Percentiles rank a stretch among this genome's conserved stretches.
Conservation (phyloP, 495 filamentous ascomycete species). For the Parachaetomium inaequale region DNA sequence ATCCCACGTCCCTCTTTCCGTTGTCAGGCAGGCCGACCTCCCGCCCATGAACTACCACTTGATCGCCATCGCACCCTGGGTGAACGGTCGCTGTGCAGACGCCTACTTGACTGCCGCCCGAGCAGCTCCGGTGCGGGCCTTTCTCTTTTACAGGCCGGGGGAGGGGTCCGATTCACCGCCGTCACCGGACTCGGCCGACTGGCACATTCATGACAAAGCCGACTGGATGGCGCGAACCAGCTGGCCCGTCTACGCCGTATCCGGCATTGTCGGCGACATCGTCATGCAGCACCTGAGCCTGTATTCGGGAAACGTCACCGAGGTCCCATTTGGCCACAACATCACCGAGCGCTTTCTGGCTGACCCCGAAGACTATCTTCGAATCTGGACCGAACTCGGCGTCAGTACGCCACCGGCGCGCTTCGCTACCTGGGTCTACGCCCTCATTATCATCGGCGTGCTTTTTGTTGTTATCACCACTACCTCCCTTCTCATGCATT, state of each 20-base stretch:
- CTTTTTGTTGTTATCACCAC: conserved; percentile 61
- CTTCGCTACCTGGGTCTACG: conserved; percentile 71
- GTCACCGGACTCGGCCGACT: conserved; percentile 50
- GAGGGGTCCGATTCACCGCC: conserved; percentile 60
- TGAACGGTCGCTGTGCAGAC: conserved; percentile 62
- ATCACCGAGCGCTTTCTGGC: conserved; percentile 59
- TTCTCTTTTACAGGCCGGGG: conserved; percentile 72
- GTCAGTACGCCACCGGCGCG: conserved; percentile 42
- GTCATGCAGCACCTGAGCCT: conserved; percentile 68
- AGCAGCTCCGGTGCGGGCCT: conserved; percentile 53
- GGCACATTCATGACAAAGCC: conserved; percentile 62
- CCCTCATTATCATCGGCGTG: conserved; percentile 74
- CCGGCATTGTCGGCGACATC: conserved; percentile 57
- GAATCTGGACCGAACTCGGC: conserved; percentile 48
- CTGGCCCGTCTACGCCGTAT: conserved; percentile 83
- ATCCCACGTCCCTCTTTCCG: conserved; percentile 65
- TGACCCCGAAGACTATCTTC: conserved; percentile 57
- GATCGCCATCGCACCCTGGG: conserved; percentile 90
- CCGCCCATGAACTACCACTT: conserved; percentile 58
- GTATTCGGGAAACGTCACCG: conserved; percentile 69
- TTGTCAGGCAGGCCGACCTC: conserved; percentile 65
- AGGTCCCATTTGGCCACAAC: conserved; percentile 54
- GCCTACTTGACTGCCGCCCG: conserved; percentile 64
- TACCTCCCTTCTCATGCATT: conserved; percentile 69
- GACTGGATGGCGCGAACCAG: conserved; percentile 60